Evolutionary conservation across 2,329 filamentous ascomycete species (phyloP), one percentile per base, ranked within the genome.

Genomic region (Venturia pyrina): DNA sequence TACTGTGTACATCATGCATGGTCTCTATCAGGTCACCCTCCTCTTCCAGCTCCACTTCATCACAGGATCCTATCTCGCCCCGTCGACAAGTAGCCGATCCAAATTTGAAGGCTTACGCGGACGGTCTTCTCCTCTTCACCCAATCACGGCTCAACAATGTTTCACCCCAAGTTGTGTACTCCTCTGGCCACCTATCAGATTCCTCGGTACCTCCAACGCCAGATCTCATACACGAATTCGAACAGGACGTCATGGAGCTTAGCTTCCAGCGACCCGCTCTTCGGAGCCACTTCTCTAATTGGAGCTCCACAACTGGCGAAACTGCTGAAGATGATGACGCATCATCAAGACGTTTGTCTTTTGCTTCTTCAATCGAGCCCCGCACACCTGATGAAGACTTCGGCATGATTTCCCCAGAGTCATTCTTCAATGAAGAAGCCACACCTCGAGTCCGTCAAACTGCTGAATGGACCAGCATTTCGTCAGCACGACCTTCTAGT

Each of bases 121-220:
- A 66, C 28, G 65, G 65, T 21, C 61, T 66, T 19, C 64, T 63
- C n/a, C 37, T 21, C 17, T 66, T 66, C 61, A 66, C 65, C 17
- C 59, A 64, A n/a, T 66, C 37, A 37, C 37, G 64, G 17, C 57
- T 66, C 17, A 61, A 66, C 10, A 62, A 21, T 41, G 56, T 57
- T 8, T 34, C 63, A 4, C 63, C 63, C n/a, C 43, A 65, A 53
- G 60, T 28, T 41, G 15, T 65, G 37, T 50, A 50, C 32, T 28
- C 32, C 7, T 37, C 32, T 24, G 53, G 32, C 24, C n/a, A 24
- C 5, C 3, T 28, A 5, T 43, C 21, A 17, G 37, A 43, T 28
- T 28, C 60, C 2, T 37, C 56, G 24, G 28, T 24, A 24, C 64
- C 64, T 24, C 41, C 64, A 17, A 66, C 64, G 6, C 64, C 64